phyloP scores from a whole-genome alignment of 257 asterid species.

The Solanum pimpinellifolium region DNA sequence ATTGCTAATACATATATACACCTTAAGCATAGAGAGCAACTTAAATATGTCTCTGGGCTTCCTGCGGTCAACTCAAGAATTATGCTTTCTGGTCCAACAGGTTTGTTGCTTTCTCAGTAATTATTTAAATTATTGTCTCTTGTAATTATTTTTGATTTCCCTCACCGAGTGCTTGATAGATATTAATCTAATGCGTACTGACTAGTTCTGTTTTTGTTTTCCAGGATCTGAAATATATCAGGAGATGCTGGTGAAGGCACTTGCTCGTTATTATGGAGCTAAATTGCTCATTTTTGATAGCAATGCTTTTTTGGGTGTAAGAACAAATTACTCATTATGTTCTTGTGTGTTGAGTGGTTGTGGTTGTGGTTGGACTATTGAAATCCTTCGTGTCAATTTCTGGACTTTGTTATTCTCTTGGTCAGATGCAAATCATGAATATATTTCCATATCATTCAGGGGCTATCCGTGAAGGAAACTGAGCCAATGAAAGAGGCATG shows the following conservation, averaged over 20 bases:
- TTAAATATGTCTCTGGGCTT: conserved; percentile 54
- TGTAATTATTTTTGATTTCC: background rate
- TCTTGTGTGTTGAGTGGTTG: background rate
- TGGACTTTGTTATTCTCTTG: background rate
- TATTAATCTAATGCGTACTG: background rate
- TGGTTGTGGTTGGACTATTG: background rate
- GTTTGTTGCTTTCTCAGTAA: conserved; percentile 16
- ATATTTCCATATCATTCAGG: conserved; percentile 24
- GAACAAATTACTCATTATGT: conserved; percentile 4
- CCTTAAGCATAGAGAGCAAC: conserved; percentile 60
- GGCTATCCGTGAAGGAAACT: conserved; percentile 47
- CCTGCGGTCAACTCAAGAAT: conserved; percentile 72
- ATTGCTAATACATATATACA: conserved; percentile 71
- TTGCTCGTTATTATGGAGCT: conserved; percentile 77
- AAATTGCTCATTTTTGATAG: conserved; percentile 66
- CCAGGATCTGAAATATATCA: conserved; percentile 86
- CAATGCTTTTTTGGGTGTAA: conserved; percentile 59
- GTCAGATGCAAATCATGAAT: background rate
- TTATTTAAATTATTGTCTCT: background rate
- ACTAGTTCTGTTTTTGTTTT: background rate
- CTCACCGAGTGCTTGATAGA: background rate
- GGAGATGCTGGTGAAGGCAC: conserved; percentile 83
- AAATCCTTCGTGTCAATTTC: background rate
- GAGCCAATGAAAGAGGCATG: conserved; percentile 24
- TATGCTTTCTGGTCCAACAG: conserved; percentile 89